Conservation (phyloP, 2,329 filamentous ascomycete genomes). For the Hirsutella rhossiliensis region DNA sequence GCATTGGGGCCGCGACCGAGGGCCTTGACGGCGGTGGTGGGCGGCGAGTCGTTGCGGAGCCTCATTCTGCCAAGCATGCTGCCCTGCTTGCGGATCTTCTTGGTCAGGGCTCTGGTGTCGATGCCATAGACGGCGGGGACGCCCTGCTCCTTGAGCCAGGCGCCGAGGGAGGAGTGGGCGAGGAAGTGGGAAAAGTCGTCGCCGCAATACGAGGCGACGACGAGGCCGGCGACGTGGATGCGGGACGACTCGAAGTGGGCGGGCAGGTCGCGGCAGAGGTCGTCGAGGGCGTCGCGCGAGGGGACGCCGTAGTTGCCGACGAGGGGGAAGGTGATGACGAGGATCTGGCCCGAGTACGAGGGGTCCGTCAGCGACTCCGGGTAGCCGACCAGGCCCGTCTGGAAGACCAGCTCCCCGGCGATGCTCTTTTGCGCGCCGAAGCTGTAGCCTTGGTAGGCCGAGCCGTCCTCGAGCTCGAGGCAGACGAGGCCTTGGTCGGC, state of each 20-base stretch:
- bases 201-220: slow-evolving; percentile 83
- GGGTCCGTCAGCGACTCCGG: slow-evolving; percentile 86
- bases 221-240: slow-evolving; percentile 88
- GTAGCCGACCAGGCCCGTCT: slow-evolving; percentile 99
- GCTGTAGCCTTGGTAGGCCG: slow-evolving; percentile 85
- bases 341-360: slow-evolving; percentile 83
- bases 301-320: slow-evolving; percentile 98
- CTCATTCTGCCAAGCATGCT: slow-evolving; percentile 93
- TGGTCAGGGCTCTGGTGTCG: slow-evolving; percentile 86
- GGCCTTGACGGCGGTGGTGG: slow-evolving; percentile 25
- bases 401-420: slow-evolving; percentile 95
- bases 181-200: slow-evolving; percentile 95
- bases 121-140: slow-evolving; percentile 91
- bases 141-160: slow-evolving; percentile 93
- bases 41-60: slow-evolving; percentile 43
- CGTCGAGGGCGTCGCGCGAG: slow-evolving; percentile 71
- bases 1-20: slow-evolving; percentile 28
- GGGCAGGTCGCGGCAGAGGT: slow-evolving; percentile 73
- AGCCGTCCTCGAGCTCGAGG: slow-evolving; percentile 88
- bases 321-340: slow-evolving; percentile 91
- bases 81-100: slow-evolving; percentile 85
- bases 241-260: slow-evolving; percentile 86
- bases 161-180: slow-evolving; percentile 76
- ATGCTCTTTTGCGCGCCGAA: slow-evolving; percentile 93
- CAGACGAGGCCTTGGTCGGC: slow-evolving; percentile 56